phyloP scores from a whole-genome alignment of 257 asterid genomes.

The Fraxinus anomala region DNA sequence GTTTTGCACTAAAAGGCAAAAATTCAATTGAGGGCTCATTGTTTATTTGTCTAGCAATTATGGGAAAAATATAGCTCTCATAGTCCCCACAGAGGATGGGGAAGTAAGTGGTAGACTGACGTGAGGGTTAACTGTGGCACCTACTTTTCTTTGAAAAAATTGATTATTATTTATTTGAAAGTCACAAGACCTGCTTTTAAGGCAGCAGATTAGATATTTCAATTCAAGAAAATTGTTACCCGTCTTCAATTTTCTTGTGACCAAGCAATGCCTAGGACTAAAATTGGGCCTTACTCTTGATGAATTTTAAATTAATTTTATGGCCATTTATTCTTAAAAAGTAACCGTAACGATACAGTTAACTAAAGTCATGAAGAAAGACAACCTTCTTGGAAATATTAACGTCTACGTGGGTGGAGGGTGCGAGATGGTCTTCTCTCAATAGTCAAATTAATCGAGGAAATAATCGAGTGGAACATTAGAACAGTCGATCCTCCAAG shows the following conservation, averaged over 20 bases:
- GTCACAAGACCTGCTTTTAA: conserved; percentile 6
- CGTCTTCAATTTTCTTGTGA: neutral
- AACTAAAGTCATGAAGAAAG: too few relatives aligned
- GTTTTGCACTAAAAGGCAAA: neutral
- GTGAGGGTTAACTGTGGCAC: conserved; percentile 19
- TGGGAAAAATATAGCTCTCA: conserved; percentile 3
- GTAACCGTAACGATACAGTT: too few relatives aligned
- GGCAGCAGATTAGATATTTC: neutral
- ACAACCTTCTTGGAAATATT: too few relatives aligned
- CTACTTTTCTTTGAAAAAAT: conserved; percentile 35
- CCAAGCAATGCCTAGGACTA: too few relatives aligned
- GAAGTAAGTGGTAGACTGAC: neutral
- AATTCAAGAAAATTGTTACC: neutral
- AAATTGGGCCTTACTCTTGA: too few relatives aligned
- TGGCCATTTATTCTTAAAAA: too few relatives aligned
- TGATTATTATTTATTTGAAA: conserved; percentile 38
- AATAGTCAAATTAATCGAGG: too few relatives aligned
- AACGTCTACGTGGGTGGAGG: too few relatives aligned
- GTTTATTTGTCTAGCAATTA: neutral
- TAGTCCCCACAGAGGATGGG: conserved; percentile 20
- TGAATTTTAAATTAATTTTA: too few relatives aligned
- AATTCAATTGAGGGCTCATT: neutral
- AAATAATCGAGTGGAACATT: too few relatives aligned
- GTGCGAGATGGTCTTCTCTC: too few relatives aligned
- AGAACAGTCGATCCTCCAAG: too few relatives aligned